These are phyloP conservation scores for Candida sp. DNA, from an alignment of 1,139 yeast genomes.

Conservation along the genomic window DNA sequence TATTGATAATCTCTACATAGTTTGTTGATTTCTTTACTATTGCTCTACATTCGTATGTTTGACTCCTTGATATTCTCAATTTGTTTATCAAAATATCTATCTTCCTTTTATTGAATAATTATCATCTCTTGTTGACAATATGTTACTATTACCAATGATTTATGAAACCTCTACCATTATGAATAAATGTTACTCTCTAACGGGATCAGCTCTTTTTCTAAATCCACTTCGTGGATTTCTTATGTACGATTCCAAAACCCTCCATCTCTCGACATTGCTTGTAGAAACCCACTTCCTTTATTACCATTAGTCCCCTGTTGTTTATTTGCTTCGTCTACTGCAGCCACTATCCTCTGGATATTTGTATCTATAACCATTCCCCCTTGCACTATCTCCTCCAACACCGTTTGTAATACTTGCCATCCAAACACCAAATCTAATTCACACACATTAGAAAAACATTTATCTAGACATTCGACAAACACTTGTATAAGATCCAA, in stretches of 20 bases:
- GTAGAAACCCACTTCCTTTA: constrained; percentile 27
- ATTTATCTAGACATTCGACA: constrained; percentile 90
- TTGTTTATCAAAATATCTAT: too few relatives aligned
- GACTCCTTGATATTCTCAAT: too few relatives aligned
- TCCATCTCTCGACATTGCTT: constrained; percentile 43
- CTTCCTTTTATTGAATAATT: too few relatives aligned
- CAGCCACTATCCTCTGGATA: constrained; percentile 76
- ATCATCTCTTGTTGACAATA: too few relatives aligned
- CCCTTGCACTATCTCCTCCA: constrained; percentile 93
- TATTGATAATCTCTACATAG: too few relatives aligned
- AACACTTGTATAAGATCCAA: constrained; percentile 93
- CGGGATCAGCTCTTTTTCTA: too few relatives aligned
- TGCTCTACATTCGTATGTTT: too few relatives aligned
- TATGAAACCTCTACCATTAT: too few relatives aligned
- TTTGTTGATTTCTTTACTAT: too few relatives aligned
- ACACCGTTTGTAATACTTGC: constrained; percentile 91
- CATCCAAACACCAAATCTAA: constrained; percentile 94
- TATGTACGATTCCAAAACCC: constrained; percentile 38
- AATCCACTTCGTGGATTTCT: not conserved
- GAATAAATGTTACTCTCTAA: too few relatives aligned
- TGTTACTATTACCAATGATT: too few relatives aligned
- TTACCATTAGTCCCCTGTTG: constrained; percentile 27
- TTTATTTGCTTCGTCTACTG: constrained; percentile 61
- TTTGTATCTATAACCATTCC: constrained; percentile 99
- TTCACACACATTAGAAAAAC: constrained; percentile 94